Evolutionary conservation across 768 basidiomycete genomes (phyloP).

Genomic region (Nidularia pulvinata): DNA sequence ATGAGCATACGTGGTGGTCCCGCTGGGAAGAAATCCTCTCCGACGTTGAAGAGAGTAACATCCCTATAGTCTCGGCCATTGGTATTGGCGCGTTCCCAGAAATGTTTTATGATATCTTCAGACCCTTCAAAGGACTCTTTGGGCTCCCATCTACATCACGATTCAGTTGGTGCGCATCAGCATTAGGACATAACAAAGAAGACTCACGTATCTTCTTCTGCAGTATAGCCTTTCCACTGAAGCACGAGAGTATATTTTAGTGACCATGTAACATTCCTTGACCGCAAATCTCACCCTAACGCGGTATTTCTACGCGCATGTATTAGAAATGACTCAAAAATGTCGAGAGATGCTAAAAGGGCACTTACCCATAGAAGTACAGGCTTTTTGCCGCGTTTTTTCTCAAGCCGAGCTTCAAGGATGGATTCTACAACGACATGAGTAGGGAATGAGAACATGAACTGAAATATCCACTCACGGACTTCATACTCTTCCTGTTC

Average conservation of each 20-base stretch:
- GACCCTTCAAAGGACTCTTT: conserved; percentile 56
- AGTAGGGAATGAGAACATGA: conserved; percentile 3
- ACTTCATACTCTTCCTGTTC: conserved; percentile 65
- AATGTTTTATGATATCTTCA: conserved; percentile 49
- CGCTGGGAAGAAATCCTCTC: conserved; percentile 51
- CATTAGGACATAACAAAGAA: background rate
- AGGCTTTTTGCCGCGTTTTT: conserved; percentile 35
- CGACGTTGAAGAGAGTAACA: conserved; percentile 45
- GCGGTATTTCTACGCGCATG: conserved; percentile 44
- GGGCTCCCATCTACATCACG: conserved; percentile 63
- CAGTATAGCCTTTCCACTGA: conserved; percentile 63
- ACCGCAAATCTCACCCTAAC: conserved; percentile 46
- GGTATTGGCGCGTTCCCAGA: conserved; percentile 50
- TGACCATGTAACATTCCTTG: background rate
- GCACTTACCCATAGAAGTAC: conserved; percentile 51
- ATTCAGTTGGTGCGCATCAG: background rate
- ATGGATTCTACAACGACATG: conserved; percentile 43
- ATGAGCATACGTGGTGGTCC: conserved; percentile 59
- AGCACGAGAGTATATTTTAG: background rate
- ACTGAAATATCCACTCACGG: conserved; percentile 37
- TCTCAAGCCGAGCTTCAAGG: conserved; percentile 48
- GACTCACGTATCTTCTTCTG: conserved; percentile 59
- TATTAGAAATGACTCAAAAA: conserved; percentile 4
- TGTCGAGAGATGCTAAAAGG: background rate
- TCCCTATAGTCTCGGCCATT: conserved; percentile 49